phyloP scores from a whole-genome alignment of 371 early-diverging fungal species.

The Mucor sp. region DNA sequence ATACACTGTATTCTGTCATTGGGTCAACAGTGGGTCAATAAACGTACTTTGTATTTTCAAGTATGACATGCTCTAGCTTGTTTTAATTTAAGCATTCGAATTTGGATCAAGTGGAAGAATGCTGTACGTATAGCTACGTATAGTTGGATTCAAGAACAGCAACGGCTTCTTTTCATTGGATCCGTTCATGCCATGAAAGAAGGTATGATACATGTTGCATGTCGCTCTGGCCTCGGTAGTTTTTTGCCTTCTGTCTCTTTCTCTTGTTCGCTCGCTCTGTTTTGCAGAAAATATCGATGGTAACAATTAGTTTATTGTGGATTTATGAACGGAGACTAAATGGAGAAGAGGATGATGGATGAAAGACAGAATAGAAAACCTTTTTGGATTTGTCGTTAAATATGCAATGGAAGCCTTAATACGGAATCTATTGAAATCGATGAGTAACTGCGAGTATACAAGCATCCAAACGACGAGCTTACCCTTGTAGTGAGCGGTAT shows the following conservation, averaged over 20 bases:
- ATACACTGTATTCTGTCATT: not conserved
- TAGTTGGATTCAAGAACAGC: not conserved
- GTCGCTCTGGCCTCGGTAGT: not conserved
- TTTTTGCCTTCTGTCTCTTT: not conserved
- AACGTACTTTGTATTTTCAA: not conserved
- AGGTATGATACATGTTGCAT: not conserved
- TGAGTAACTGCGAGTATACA: not conserved
- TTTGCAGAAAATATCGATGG: not conserved
- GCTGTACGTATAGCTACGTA: not conserved
- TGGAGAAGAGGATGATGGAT: not conserved
- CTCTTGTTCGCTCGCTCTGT: not conserved
- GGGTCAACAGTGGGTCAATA: not conserved
- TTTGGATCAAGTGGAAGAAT: not conserved
- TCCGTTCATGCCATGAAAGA: too few relatives aligned
- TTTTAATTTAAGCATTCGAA: not conserved
- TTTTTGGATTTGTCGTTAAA: constrained; percentile 11
- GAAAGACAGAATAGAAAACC: not conserved
- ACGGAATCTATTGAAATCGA: constrained; percentile 28
- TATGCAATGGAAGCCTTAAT: constrained; percentile 36
- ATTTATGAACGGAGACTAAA: constrained; percentile 1
- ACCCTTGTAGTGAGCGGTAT: constrained; percentile 53
- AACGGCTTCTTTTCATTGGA: not conserved
- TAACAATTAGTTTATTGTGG: not conserved
- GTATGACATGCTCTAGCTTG: not conserved
- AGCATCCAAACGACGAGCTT: not conserved